Evolutionary conservation across 2,329 filamentous ascomycete genomes (phyloP).

Genomic region (Talaromyces piceae): DNA sequence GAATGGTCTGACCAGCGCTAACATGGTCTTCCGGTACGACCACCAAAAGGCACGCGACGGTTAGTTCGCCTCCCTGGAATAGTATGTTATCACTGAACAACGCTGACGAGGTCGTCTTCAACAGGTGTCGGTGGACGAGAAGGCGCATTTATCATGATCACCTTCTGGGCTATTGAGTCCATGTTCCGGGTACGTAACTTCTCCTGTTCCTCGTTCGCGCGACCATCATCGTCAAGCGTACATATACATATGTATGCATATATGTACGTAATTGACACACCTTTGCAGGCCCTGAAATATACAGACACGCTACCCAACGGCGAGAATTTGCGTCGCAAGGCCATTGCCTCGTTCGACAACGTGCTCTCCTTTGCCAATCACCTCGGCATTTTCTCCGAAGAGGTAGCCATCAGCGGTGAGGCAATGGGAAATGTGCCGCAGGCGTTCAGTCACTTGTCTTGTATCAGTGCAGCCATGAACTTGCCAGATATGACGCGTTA

Average conservation of each 20-base stretch:
- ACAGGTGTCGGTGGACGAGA: conserved; percentile 65
- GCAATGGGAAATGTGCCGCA: conserved; percentile 74
- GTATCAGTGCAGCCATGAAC: conserved; percentile 72
- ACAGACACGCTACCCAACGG: conserved; percentile 24
- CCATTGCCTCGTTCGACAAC: conserved; percentile 68
- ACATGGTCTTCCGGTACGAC: conserved; percentile 69
- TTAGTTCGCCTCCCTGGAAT: conserved; percentile 26
- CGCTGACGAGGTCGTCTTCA: conserved; percentile 10
- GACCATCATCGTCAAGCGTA: background rate
- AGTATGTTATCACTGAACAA: background rate
- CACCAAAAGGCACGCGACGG: conserved; percentile 62
- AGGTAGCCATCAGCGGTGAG: conserved; percentile 67
- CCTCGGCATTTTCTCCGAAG: conserved; percentile 70
- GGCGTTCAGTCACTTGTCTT: conserved; percentile 68
- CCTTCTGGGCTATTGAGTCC: conserved; percentile 75
- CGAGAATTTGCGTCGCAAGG: conserved; percentile 29
- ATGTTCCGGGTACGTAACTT: conserved; percentile 56
- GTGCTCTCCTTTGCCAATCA: conserved; percentile 72
- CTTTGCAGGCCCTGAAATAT: conserved; percentile 22
- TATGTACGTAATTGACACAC: background rate
- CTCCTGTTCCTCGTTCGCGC: background rate
- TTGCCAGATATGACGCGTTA: conserved; percentile 27
- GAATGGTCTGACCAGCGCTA: conserved; percentile 66
- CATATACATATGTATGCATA: background rate
- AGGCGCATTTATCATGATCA: conserved; percentile 74